Evolutionary conservation across 2,329 filamentous ascomycete genomes (phyloP), one percentile per base, ranked within the genome.

Genomic region (Colletotrichum sp.): DNA sequence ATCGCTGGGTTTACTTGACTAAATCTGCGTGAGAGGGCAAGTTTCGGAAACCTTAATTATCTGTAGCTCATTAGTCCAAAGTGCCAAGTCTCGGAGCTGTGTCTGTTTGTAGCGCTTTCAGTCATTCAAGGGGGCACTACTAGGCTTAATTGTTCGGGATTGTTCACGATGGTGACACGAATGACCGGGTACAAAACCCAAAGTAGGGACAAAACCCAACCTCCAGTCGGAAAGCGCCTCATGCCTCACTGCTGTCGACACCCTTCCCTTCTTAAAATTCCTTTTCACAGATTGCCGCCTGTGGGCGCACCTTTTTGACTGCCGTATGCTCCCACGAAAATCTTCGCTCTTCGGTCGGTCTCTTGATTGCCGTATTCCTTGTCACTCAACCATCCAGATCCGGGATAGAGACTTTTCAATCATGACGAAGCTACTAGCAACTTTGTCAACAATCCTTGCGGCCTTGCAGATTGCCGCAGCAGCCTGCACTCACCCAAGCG

Each of bases 291-390:
- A 8, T 36, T 36, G 34, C 15, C 15, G 0, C 34, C 15, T 36
- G 15, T 36, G 15, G 34, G 34, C 15, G 34, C 34, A 36, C 6
- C 4, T 16, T 8, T 36, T 36, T 36, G 34, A 36, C 34, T 36
- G 0, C 0, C 15, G 15, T 36, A 36, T 36, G 34, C 0, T 36
- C 34, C 34, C 15, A 1, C 10, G 10, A 6, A 6, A 0, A 48
- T 48, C 18, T 0, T 48, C 43, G n/a, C 18, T 21, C 2, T 48
- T 2, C 10, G 43, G 18, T 2, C 10, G 43, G 18, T 48, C 10
- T 21, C 18, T 48, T 48, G n/a, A 13, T 21, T 48, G n/a, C 9
- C 43, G n/a, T 4, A 21, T 0, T 48, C 18, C 43, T 56, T 56
- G 52, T 24, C 52, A 0, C 21, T 56, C 13, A 13, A 26, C 52